Evolutionary conservation across 1,284 basidiomycete genomes (phyloP).

Genomic region (Apiotrichum porosum): DNA sequence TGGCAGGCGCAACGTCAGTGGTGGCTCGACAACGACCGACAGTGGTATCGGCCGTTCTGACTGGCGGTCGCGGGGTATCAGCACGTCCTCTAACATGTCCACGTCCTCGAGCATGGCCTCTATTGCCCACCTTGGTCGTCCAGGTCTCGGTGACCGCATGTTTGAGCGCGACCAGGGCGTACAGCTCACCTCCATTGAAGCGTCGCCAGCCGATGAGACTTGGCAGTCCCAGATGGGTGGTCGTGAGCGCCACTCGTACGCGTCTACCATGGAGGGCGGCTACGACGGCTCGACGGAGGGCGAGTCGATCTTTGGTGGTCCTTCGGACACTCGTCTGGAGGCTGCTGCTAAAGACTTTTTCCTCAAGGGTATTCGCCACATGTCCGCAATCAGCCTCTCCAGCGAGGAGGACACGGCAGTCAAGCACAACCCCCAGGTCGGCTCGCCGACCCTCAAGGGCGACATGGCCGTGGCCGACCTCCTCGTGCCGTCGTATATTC

Average conservation of each 20-base stretch:
- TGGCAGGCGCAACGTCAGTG: no score
- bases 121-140: conserved; percentile 58
- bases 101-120: conserved; percentile 61
- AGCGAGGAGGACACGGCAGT: conserved; percentile 26
- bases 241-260: conserved; percentile 9
- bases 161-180: conserved; percentile 59
- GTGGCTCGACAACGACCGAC: conserved; percentile 49
- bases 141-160: conserved; percentile 82
- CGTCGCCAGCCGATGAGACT: not conserved
- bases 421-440: not conserved
- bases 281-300: conserved; percentile 6
- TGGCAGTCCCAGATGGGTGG: not conserved
- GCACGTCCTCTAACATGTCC: conserved; percentile 52
- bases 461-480: not conserved
- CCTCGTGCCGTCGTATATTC: not conserved
- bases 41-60: conserved; percentile 58
- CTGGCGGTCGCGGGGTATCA: conserved; percentile 58
- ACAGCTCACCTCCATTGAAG: not conserved
- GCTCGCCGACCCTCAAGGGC: not conserved
- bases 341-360: conserved; percentile 14
- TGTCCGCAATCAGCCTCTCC: conserved; percentile 4
- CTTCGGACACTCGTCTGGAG: not conserved
- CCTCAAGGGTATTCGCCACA: conserved; percentile 19
- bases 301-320: conserved; percentile 57
- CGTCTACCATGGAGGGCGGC: conserved; percentile 10